Conservation (phyloP, 768 basidiomycete species). For the Phanerodontia chrysosporium region DNA sequence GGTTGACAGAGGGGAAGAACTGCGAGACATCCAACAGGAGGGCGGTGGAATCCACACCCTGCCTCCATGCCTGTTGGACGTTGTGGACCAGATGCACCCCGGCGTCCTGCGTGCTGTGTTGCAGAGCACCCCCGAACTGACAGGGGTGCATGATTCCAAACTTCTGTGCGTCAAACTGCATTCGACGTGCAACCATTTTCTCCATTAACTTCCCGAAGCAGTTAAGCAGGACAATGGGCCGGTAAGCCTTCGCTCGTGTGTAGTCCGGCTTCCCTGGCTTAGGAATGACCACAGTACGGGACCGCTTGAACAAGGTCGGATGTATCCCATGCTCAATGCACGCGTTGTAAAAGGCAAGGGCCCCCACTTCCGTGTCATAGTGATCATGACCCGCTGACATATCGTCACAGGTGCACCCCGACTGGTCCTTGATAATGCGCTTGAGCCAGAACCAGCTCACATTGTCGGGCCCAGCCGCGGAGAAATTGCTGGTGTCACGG, state of each 20-base stretch:
- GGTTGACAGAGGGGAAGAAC: conserved; percentile 18
- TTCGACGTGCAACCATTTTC: conserved; percentile 14
- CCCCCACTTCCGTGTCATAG: too few relatives aligned
- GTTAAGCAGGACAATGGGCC: conserved; percentile 23
- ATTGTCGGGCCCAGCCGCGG: conserved; percentile 14
- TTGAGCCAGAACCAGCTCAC: conserved; percentile 12
- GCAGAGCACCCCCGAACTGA: conserved; percentile 18
- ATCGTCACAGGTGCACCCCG: too few relatives aligned
- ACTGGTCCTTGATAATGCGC: not conserved
- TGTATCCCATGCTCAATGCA: conserved; percentile 9
- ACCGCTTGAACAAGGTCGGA: conserved; percentile 12
- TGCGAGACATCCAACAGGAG: conserved; percentile 16
- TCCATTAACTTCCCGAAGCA: conserved; percentile 21
- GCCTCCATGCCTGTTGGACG: conserved; percentile 3
- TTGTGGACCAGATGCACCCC: conserved; percentile 12
- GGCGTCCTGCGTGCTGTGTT: conserved; percentile 18
- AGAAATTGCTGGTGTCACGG: conserved; percentile 4
- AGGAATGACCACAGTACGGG: conserved; percentile 18
- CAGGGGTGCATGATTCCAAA: conserved; percentile 12
- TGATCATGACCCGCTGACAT: too few relatives aligned
- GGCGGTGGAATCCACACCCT: conserved; percentile 2
- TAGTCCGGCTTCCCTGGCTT: conserved; percentile 23
- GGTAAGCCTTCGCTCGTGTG: conserved; percentile 19
- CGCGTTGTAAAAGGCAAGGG: conserved; percentile 9
- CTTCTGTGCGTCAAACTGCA: conserved; percentile 16